Conservation (phyloP, 2,329 filamentous ascomycete genomes). For the Purpureocillium takamizusanense region DNA sequence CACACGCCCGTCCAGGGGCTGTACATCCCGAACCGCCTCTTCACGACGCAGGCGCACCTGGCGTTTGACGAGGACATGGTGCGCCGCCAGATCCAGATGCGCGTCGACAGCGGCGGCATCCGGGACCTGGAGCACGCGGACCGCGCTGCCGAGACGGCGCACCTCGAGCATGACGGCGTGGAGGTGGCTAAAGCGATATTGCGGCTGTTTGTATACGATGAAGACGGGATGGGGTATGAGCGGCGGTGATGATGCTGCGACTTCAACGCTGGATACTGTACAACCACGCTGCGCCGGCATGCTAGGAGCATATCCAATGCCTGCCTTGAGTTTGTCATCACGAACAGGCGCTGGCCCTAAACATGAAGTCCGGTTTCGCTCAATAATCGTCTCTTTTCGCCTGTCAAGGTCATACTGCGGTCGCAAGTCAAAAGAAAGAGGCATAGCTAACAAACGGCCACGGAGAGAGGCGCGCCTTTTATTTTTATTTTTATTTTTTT, state of each 20-base stretch:
- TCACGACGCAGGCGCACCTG: constrained; percentile 72
- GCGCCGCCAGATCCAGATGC: constrained; percentile 48
- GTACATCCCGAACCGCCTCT: constrained; percentile 49
- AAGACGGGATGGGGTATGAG: constrained; percentile 25
- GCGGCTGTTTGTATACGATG: constrained; percentile 41
- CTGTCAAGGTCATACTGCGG: too few relatives aligned
- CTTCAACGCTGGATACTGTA: too few relatives aligned
- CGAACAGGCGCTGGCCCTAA: too few relatives aligned
- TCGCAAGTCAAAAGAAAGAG: too few relatives aligned
- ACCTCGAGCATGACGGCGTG: constrained; percentile 49
- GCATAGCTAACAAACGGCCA: too few relatives aligned
- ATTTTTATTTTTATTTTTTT: too few relatives aligned
- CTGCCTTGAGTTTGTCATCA: not conserved
- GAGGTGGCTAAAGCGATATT: constrained; percentile 47
- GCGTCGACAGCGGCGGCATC: constrained; percentile 51
- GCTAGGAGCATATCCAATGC: too few relatives aligned
- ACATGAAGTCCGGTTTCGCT: too few relatives aligned
- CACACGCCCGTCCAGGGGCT: constrained; percentile 65
- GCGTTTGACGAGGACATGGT: constrained; percentile 67
- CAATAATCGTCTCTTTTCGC: too few relatives aligned
- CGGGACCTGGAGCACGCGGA: constrained; percentile 53
- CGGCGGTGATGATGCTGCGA: too few relatives aligned
- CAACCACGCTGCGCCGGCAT: too few relatives aligned
- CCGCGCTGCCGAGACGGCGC: constrained; percentile 52
- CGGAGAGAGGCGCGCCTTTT: too few relatives aligned